Evolutionary conservation across 805 yeast species (phyloP).

Genomic region (Maudiozyma barnettii): DNA sequence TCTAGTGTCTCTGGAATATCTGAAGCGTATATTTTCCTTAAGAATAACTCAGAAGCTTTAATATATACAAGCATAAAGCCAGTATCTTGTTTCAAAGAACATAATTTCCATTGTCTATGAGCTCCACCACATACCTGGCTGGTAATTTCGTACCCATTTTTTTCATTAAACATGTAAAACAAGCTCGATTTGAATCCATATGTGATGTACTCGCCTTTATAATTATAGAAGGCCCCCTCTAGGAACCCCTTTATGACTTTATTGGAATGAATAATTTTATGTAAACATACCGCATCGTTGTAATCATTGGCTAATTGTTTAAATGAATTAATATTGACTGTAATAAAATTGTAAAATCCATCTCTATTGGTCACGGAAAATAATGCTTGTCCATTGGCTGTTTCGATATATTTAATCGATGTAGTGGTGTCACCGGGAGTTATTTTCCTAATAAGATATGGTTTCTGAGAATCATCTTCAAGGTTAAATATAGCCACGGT

Average conservation of each 20-base stretch:
- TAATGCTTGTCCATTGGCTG: constrained; percentile 14
- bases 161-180: constrained; percentile 77
- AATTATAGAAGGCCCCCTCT: constrained; percentile 55
- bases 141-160: constrained; percentile 57
- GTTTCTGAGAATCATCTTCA: constrained; percentile 11
- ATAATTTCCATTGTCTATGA: constrained; percentile 72
- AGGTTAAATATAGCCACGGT: constrained; percentile 50
- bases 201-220: constrained; percentile 41
- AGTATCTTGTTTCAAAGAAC: constrained; percentile 13
- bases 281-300: not conserved
- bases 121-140: constrained; percentile 83
- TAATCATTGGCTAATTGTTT: not conserved
- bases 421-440: constrained; percentile 64
- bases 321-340: constrained; percentile 17
- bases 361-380: constrained; percentile 52
- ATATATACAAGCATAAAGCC: constrained; percentile 46
- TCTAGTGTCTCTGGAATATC: constrained; percentile 30
- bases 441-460: constrained; percentile 35
- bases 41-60: constrained; percentile 41
- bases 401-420: constrained; percentile 35
- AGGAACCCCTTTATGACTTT: constrained; percentile 65
- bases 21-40: constrained; percentile 29
- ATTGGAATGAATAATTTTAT: constrained; percentile 41
- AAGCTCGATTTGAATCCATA: constrained; percentile 77
- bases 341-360: constrained; percentile 46